phyloP scores from a whole-genome alignment of 352 stramenopile species.

The Thraustochytrium sp. region DNA sequence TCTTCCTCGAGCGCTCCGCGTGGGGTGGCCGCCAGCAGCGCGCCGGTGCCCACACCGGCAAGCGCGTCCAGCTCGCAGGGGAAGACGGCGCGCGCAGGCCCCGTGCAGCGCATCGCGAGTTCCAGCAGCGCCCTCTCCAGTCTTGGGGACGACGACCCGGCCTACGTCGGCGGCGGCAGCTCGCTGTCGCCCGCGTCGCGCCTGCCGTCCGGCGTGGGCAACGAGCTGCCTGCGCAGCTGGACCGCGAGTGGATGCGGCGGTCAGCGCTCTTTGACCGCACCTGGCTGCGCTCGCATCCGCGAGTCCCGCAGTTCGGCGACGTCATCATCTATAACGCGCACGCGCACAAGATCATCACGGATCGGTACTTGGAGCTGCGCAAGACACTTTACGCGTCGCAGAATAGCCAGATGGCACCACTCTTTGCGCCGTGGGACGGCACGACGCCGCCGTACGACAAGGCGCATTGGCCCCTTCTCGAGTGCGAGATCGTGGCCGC shows the following conservation, averaged over 20 bases:
- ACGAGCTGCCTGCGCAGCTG: neutral
- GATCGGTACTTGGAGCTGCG: neutral
- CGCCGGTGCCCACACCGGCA: no score
- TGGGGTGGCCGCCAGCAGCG: no score
- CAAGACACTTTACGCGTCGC: slow-evolving; percentile 19
- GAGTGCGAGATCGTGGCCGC: neutral
- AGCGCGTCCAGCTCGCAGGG: no score
- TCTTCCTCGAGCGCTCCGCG: no score
- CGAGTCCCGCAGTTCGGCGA: neutral
- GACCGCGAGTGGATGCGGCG: neutral
- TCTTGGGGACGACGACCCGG: no score
- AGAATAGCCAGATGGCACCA: neutral
- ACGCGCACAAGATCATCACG: neutral
- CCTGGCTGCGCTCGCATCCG: neutral
- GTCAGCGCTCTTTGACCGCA: neutral
- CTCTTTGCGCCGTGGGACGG: slow-evolving; percentile 1
- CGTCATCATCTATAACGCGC: neutral
- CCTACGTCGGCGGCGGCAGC: neutral
- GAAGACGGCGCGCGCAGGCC: no score
- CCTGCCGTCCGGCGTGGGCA: neutral
- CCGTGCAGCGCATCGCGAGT: neutral
- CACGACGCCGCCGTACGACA: neutral
- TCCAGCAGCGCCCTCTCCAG: no score
- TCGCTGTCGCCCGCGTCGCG: neutral
- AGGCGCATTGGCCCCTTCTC: slow-evolving; percentile 1